Base-by-base conservation (phyloP, 257 asterid species). In the Eustoma russellianum region DNA sequence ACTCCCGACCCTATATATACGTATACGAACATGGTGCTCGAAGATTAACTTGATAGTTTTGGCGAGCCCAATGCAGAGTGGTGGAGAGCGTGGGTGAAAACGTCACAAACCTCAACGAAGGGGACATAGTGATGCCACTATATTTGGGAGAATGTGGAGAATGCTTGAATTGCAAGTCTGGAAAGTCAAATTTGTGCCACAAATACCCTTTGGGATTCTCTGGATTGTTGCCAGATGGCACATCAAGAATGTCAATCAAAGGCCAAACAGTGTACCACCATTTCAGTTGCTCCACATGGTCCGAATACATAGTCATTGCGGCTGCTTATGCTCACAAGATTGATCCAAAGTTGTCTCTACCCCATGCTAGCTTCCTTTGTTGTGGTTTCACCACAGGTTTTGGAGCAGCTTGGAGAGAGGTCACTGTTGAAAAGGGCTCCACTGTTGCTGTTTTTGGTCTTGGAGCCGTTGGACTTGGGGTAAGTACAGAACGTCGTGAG, bases 401-500 rank as follows among this genome's bases (percentile, higher is more conserved):
- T 51, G 95, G 88, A 7, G 70, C 95, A 2, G 59, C 86, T 0
- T 83, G 65, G 77, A 79, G 74, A 38, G 79, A 65, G 50, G 67
- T 64, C 62, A 34, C n/a, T 5, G 57, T 86, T 16, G 76, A 70
- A 8, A 80, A 80, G 60, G 95, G 91, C 10, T 70, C 91, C 6
- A 73, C 81, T 33, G 81, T 86, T 61, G 95, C 95, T 63, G 91
- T 81, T 0, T 63, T 83, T 16, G 95, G 95, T 68, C 94, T 86
- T 57, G 94, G 95, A 28, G 86, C 94, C 18, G 95, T 83, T 69
- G 94, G 87, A 59, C 80, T 78, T 5, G 90, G 94, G 57, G 94
- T 80, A 55, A 79, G 75, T 33, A n/a, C 13, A 17, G 16, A 33
- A 4, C 19, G 41, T 18, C 38, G 2, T 44, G 0, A 13, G 30